phyloP scores from a whole-genome alignment of 164 flowering plant species.

The Dillenia suffruticosa region DNA sequence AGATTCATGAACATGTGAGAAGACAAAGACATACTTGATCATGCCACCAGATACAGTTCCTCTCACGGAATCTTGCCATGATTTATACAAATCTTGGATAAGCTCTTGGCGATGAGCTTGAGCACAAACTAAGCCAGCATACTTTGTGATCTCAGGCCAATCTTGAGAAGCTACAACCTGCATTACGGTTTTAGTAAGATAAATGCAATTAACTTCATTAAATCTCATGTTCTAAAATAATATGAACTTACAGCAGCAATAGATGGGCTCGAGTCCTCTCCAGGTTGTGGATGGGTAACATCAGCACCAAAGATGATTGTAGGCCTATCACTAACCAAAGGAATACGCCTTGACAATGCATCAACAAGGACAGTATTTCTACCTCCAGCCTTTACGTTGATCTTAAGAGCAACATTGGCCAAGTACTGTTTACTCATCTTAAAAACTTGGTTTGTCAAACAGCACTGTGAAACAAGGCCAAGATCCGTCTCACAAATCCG shows the following conservation, averaged over 20 bases:
- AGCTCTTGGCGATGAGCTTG: slow-evolving; percentile 76
- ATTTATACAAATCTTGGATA: slow-evolving; percentile 61
- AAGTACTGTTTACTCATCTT: slow-evolving; percentile 22
- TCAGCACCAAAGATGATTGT: slow-evolving; percentile 82
- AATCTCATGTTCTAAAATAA: too few relatives aligned
- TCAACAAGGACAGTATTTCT: slow-evolving; percentile 69
- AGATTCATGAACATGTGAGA: too few relatives aligned
- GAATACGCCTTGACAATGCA: slow-evolving; percentile 64
- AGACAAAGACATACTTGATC: slow-evolving; percentile 43
- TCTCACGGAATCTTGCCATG: slow-evolving; percentile 63
- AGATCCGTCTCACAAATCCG: slow-evolving; percentile 44
- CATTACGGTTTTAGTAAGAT: neutral
- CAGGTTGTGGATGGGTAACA: slow-evolving; percentile 81
- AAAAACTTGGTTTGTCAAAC: slow-evolving; percentile 32
- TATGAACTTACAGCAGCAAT: slow-evolving; percentile 57
- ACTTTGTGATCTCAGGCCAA: slow-evolving; percentile 73
- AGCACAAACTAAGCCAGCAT: slow-evolving; percentile 72
- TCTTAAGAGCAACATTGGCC: slow-evolving; percentile 27
- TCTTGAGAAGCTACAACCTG: slow-evolving; percentile 84
- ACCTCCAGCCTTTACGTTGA: slow-evolving; percentile 43
- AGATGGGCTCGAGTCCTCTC: slow-evolving; percentile 80
- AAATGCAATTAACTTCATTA: neutral
- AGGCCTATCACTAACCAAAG: slow-evolving; percentile 63
- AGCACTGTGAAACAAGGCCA: slow-evolving; percentile 42
- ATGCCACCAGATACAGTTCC: slow-evolving; percentile 68